Conservation (phyloP, 148 eudicot genomes). For the Chenopodium berlandieri region DNA sequence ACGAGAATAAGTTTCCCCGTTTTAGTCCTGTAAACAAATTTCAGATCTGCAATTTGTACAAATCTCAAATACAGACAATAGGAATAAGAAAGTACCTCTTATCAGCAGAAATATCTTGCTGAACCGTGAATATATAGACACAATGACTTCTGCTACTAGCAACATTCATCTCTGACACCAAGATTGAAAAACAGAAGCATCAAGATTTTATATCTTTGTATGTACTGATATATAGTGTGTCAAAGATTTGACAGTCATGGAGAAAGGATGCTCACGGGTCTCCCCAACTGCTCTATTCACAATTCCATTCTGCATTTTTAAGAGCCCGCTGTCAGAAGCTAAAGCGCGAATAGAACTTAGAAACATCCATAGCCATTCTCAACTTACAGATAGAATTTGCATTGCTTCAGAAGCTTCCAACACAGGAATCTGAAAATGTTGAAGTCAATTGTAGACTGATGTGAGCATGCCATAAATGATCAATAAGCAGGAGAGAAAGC, state of each 20-base stretch:
- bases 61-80: not conserved
- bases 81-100: slow-evolving; percentile 45
- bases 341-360: slow-evolving; percentile 12
- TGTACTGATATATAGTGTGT: not conserved
- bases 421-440: slow-evolving; percentile 50
- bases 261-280: slow-evolving; percentile 64
- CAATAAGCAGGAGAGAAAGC: not conserved
- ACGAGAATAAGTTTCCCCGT: slow-evolving; percentile 77
- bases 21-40: slow-evolving; percentile 43
- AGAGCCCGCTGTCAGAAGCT: slow-evolving; percentile 13
- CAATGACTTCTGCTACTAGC: slow-evolving; percentile 96
- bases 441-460: slow-evolving; percentile 9
- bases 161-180: slow-evolving; percentile 78
- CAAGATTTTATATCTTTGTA: not conserved
- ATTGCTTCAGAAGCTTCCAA: slow-evolving; percentile 66
- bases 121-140: slow-evolving; percentile 65
- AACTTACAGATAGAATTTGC: slow-evolving; percentile 65
- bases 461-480: slow-evolving; percentile 16
- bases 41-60: not conserved
- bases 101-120: slow-evolving; percentile 49
- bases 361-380: slow-evolving; percentile 6
- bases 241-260: slow-evolving; percentile 8
- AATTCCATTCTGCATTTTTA: slow-evolving; percentile 67
- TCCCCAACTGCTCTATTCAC: slow-evolving; percentile 92
- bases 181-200: slow-evolving; percentile 12